Percentiles rank a stretch among this genome's conserved stretches.
Conservation (phyloP, 306 rosid species). For the Cucurbita pepo region DNA sequence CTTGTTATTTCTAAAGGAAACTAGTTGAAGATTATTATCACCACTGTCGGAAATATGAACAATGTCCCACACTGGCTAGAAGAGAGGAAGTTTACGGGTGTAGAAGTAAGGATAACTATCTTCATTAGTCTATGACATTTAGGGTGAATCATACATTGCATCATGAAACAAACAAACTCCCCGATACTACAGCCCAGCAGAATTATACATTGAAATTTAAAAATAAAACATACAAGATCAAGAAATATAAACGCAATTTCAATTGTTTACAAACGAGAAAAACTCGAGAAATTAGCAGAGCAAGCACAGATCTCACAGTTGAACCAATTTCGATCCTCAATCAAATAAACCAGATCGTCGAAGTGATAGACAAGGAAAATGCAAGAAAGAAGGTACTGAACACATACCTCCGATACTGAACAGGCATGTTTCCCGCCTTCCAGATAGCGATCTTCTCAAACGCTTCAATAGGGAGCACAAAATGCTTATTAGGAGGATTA, state of each 20-base stretch:
- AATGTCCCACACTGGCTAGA: neutral
- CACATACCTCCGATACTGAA: conserved; percentile 69
- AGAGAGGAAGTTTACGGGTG: neutral
- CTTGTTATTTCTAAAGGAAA: neutral
- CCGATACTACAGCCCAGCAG: neutral
- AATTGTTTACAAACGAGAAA: neutral
- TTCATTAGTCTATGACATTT: neutral
- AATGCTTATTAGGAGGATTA: conserved; percentile 76
- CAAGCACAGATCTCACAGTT: neutral
- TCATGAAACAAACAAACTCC: neutral
- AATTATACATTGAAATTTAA: neutral
- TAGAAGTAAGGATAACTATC: neutral
- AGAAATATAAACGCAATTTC: neutral
- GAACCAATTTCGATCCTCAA: neutral
- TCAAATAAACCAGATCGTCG: neutral
- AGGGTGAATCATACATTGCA: neutral
- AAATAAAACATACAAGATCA: neutral
- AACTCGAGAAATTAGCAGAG: neutral
- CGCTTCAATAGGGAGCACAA: conserved; percentile 81
- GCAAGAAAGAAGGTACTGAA: neutral
- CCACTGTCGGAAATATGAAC: neutral
- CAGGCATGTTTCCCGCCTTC: conserved; percentile 96
- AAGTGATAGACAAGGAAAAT: neutral
- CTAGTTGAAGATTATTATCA: neutral
- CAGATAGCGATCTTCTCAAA: conserved; percentile 95